These are phyloP conservation scores for Scalesia atractyloides DNA, from an alignment of 129 eudicot species.

Conservation along the genomic window DNA sequence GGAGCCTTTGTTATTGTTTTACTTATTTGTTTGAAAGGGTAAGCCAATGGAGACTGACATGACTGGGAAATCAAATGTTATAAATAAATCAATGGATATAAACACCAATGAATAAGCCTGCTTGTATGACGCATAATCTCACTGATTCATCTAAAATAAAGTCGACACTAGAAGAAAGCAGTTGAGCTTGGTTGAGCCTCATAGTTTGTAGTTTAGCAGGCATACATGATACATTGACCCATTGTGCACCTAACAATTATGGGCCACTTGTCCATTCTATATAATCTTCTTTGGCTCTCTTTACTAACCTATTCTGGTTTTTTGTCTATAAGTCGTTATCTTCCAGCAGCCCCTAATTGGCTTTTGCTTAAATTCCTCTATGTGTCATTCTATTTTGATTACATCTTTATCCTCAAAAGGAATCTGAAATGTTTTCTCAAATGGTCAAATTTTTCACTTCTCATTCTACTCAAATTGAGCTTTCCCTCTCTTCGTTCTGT, in stretches of 20 bases:
- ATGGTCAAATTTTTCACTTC: not conserved
- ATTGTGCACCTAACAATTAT: not conserved
- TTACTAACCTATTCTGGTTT: too few species aligned
- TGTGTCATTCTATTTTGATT: not conserved
- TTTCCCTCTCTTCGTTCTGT: not conserved
- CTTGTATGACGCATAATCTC: not conserved
- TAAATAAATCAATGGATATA: conserved; percentile 6
- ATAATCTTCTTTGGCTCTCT: not conserved
- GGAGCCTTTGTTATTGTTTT: not conserved
- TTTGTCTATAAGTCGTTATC: conserved; percentile 4
- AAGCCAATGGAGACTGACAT: not conserved
- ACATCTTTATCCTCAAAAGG: conserved; percentile 4
- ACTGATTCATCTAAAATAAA: not conserved
- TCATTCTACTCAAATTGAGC: conserved; percentile 13
- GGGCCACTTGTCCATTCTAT: not conserved
- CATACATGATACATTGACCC: conserved; percentile 5
- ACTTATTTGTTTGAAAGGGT: not conserved
- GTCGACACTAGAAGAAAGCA: conserved; percentile 2
- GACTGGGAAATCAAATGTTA: not conserved
- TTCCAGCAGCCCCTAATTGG: conserved; percentile 1
- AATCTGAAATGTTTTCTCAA: not conserved
- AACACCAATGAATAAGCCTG: conserved; percentile 1
- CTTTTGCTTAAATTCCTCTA: conserved; percentile 1
- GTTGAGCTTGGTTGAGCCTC: conserved; percentile 1
- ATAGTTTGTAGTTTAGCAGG: not conserved